Conservation (phyloP, 2,329 filamentous ascomycete species). For the Pyrenophora tritici-repentis region DNA sequence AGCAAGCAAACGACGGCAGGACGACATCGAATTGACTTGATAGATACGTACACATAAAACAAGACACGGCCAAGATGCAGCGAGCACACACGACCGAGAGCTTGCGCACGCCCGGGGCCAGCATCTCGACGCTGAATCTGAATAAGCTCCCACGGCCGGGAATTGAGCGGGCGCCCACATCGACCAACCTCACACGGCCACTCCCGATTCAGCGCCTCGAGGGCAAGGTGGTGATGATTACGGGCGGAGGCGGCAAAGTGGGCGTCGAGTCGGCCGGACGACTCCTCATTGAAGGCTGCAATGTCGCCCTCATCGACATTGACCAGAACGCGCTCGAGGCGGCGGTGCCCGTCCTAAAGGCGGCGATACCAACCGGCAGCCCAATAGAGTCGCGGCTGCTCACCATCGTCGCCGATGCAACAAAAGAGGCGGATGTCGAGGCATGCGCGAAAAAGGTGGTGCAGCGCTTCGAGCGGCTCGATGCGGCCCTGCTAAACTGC, state of each 20-base stretch:
- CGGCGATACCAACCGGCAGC: conserved; percentile 32
- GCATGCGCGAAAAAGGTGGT: conserved; percentile 29
- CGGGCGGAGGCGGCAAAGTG: conserved; percentile 40
- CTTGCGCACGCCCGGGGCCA: conserved; percentile 15
- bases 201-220: conserved; percentile 39
- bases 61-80: conserved; percentile 3
- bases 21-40: background rate
- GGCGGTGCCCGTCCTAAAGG: conserved; percentile 31
- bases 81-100: conserved; percentile 11
- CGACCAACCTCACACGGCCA: conserved; percentile 32
- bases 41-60: background rate
- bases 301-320: conserved; percentile 46
- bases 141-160: conserved; percentile 31
- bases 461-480: conserved; percentile 34
- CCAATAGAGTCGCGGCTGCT: conserved; percentile 34
- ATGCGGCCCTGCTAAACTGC: conserved; percentile 37
- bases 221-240: conserved; percentile 42
- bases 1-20: conserved; percentile 12
- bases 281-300: conserved; percentile 46
- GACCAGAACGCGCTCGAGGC: conserved; percentile 33
- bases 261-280: conserved; percentile 45
- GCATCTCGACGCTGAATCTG: conserved; percentile 32
- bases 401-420: conserved; percentile 44
- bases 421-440: conserved; percentile 39
- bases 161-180: conserved; percentile 34